These are phyloP conservation scores for Pichia sp. DNA, from an alignment of 1,139 yeast species.

Conservation along the genomic window DNA sequence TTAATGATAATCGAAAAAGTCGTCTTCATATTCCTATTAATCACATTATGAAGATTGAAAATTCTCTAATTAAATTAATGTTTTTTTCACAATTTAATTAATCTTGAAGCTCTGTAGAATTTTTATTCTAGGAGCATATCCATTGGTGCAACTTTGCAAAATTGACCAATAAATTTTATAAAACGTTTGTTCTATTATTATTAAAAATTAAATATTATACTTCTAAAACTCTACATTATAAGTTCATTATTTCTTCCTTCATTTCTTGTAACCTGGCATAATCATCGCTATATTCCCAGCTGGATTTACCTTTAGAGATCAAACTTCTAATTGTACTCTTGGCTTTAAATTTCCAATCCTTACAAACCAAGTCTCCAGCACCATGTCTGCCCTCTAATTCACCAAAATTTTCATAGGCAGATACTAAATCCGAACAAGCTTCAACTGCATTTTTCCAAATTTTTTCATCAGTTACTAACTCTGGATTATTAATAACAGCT, in stretches of 20 bases:
- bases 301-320: constrained; percentile 70
- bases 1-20: constrained; percentile 25
- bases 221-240: not conserved
- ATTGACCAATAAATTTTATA: too few species aligned
- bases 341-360: constrained; percentile 88
- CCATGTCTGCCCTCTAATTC: constrained; percentile 80
- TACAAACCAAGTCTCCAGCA: constrained; percentile 79
- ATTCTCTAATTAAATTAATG: constrained; percentile 34
- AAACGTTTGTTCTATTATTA: too few species aligned
- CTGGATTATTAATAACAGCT: constrained; percentile 59
- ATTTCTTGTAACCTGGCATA: constrained; percentile 60
- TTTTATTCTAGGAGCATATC: constrained; percentile 35
- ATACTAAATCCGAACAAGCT: constrained; percentile 70
- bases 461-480: constrained; percentile 52
- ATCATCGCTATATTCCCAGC: constrained; percentile 77
- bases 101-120: constrained; percentile 37
- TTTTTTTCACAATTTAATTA: constrained; percentile 44
- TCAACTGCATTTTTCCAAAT: constrained; percentile 81
- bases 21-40: constrained; percentile 12
- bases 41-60: constrained; percentile 38
- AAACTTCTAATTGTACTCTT: constrained; percentile 64
- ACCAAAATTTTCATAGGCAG: constrained; percentile 85
- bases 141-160: constrained; percentile 27
- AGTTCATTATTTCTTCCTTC: constrained; percentile 36
- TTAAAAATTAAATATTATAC: too few species aligned